Percentiles rank a stretch among this genome's conserved stretches.
phyloP scores from a whole-genome alignment of 768 basidiomycete species.

The Myochromella boudieri region DNA sequence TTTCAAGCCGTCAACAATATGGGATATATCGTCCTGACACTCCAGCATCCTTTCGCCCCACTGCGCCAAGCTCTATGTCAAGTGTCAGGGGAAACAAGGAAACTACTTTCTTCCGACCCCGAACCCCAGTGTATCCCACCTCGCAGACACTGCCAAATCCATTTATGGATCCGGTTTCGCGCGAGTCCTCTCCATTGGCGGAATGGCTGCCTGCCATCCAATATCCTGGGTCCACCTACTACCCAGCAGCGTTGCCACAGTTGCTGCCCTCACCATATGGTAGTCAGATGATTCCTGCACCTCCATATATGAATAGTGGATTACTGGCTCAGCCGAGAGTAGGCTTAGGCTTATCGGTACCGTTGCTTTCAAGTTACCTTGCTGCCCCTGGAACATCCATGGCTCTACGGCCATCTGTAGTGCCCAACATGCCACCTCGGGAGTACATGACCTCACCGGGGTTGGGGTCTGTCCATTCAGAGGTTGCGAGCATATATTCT shows the following conservation, averaged over 20 bases:
- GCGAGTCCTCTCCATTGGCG: background rate
- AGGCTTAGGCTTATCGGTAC: background rate
- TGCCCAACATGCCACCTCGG: slow-evolving; percentile 4
- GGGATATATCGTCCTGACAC: slow-evolving; percentile 1
- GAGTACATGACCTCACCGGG: slow-evolving; percentile 10
- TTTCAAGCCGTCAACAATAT: slow-evolving; percentile 1
- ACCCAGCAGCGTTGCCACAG: background rate
- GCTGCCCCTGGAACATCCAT: slow-evolving; percentile 11
- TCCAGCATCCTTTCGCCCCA: slow-evolving; percentile 3
- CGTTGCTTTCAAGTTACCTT: slow-evolving; percentile 2
- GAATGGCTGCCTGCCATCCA: background rate
- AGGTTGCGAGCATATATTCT: slow-evolving; percentile 14
- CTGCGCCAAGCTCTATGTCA: slow-evolving; percentile 1
- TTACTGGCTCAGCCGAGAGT: background rate
- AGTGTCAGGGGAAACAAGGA: background rate
- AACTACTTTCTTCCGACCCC: background rate
- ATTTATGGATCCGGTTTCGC: slow-evolving; percentile 19
- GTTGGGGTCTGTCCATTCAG: slow-evolving; percentile 14
- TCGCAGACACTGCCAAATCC: slow-evolving; percentile 15
- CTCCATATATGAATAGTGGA: background rate
- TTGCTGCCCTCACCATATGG: background rate
- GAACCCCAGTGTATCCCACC: background rate
- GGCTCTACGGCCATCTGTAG: slow-evolving; percentile 6
- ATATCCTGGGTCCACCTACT: background rate
- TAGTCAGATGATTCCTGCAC: background rate